phyloP scores from a whole-genome alignment of 2,329 filamentous ascomycete species.

The Trichoderma simmonsii region DNA sequence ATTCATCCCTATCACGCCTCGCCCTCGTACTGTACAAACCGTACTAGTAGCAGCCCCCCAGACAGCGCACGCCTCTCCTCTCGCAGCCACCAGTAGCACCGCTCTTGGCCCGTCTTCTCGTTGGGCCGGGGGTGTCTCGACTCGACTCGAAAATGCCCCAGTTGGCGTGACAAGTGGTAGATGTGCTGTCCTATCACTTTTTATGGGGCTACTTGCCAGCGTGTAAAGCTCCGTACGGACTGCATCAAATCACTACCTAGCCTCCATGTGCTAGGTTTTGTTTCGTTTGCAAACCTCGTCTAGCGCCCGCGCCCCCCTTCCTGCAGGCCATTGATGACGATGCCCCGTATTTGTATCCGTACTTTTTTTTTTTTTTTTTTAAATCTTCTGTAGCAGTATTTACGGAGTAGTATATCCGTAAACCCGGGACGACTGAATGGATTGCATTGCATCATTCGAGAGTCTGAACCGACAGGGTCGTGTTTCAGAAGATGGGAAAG shows the following conservation, averaged over 20 bases:
- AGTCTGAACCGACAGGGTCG: background rate
- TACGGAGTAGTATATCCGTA: background rate
- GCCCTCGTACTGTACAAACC: background rate
- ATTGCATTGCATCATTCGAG: background rate
- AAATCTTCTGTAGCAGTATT: background rate
- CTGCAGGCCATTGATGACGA: background rate
- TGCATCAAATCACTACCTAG: no score
- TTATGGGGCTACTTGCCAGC: slow-evolving; percentile 10
- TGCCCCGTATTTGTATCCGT: background rate
- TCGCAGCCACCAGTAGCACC: background rate
- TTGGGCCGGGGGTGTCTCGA: background rate
- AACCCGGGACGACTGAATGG: background rate
- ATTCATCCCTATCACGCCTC: background rate
- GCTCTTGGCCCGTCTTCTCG: background rate
- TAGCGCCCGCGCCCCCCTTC: background rate
- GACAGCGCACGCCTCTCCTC: background rate
- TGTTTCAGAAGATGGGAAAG: background rate
- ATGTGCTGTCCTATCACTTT: slow-evolving; percentile 23
- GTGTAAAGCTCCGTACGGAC: background rate
- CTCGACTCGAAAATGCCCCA: background rate
- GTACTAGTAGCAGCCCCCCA: background rate
- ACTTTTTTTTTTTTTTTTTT: background rate
- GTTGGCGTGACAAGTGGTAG: slow-evolving; percentile 21
- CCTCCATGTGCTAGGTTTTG: no score
- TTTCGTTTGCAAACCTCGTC: background rate